phyloP scores from a whole-genome alignment of 148 eudicot species.

The Tetragonia tetragonoides region DNA sequence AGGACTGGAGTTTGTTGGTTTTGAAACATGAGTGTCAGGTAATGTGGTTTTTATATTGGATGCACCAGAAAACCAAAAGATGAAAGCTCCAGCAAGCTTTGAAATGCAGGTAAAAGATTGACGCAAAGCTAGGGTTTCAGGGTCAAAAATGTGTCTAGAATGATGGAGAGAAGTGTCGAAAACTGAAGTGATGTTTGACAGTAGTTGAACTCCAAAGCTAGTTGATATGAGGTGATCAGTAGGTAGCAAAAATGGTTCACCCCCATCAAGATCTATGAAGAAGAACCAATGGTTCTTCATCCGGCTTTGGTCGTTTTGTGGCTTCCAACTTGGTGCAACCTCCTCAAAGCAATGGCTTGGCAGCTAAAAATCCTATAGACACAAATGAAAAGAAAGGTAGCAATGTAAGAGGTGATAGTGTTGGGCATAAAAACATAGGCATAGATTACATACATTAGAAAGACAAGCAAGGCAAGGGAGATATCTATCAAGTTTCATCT shows the following conservation, averaged over 20 bases:
- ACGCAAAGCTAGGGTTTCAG: constrained; percentile 45
- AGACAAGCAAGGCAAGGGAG: too few species aligned
- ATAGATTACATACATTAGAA: too few species aligned
- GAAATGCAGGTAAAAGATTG: constrained; percentile 52
- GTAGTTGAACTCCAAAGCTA: constrained; percentile 31
- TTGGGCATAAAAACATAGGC: too few species aligned
- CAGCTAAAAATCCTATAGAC: too few species aligned
- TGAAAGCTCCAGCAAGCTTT: constrained; percentile 51
- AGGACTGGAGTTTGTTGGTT: constrained; percentile 18
- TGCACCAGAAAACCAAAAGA: constrained; percentile 47
- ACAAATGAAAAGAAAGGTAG: too few species aligned
- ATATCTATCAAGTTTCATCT: too few species aligned
- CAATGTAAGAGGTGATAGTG: too few species aligned
- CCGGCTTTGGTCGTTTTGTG: neutral
- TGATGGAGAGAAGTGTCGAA: constrained; percentile 43
- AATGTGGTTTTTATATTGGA: constrained; percentile 29
- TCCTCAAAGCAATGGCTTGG: too few species aligned
- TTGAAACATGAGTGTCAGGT: constrained; percentile 27
- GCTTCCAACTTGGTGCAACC: neutral
- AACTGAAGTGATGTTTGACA: constrained; percentile 38
- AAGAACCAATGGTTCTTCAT: constrained; percentile 44
- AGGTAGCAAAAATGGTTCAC: constrained; percentile 37
- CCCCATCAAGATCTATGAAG: constrained; percentile 43
- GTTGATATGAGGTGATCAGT: constrained; percentile 46
- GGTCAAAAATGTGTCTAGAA: constrained; percentile 35